phyloP scores from a whole-genome alignment of 495 filamentous ascomycete species.

The Aspergillus haitiensis region DNA sequence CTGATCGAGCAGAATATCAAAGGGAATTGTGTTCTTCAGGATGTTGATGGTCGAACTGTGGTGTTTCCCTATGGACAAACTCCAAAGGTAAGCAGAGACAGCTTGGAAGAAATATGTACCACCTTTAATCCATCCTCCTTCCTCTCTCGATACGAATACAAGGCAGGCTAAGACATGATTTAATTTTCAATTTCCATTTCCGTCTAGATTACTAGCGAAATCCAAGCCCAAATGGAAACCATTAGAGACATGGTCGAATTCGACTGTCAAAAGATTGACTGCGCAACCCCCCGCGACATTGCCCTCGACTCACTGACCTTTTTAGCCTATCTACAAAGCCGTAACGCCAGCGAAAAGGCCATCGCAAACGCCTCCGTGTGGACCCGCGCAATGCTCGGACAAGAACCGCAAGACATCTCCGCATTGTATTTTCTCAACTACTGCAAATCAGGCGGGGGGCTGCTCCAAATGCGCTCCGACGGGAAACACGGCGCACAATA shows the following conservation, averaged over 20 bases:
- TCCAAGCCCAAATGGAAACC: constrained; percentile 2
- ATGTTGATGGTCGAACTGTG: constrained; percentile 24
- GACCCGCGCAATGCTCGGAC: constrained; percentile 46
- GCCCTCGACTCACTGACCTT: constrained; percentile 36
- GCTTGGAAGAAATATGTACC: not conserved
- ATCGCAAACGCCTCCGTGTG: constrained; percentile 36
- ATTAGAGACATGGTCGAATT: constrained; percentile 28
- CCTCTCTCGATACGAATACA: not conserved
- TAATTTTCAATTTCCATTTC: not conserved
- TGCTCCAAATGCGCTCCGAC: constrained; percentile 43
- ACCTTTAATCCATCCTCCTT: not conserved
- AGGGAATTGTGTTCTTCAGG: constrained; percentile 38
- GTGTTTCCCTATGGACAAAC: constrained; percentile 32
- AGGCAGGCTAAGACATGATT: constrained; percentile 4
- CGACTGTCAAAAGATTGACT: constrained; percentile 26
- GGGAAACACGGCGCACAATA: constrained; percentile 44
- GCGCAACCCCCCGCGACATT: constrained; percentile 18
- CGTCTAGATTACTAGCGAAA: constrained; percentile 7
- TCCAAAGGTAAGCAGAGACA: constrained; percentile 27
- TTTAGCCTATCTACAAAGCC: constrained; percentile 27
- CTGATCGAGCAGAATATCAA: constrained; percentile 44
- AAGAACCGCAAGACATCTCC: constrained; percentile 43
- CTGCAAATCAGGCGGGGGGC: constrained; percentile 43
- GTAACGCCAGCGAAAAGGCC: constrained; percentile 24
- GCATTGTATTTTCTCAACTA: constrained; percentile 53